These are phyloP conservation scores for Sophora flavescens DNA, from an alignment of 306 rosid genomes.

Conservation along the genomic window DNA sequence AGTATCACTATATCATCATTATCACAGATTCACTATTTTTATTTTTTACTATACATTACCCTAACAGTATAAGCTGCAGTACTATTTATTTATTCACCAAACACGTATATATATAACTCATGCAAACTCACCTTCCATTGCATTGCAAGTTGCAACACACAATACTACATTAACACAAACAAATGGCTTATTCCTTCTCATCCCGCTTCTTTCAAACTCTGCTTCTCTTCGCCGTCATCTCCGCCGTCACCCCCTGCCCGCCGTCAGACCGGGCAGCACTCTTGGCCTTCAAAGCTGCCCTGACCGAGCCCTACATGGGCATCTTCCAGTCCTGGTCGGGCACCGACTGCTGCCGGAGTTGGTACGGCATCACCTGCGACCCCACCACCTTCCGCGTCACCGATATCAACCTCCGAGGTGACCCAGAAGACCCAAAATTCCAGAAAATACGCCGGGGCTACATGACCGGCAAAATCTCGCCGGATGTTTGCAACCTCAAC, in stretches of 20 bases:
- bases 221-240: constrained; percentile 48
- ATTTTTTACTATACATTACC: background rate
- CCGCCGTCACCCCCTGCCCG: constrained; percentile 65
- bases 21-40: too few relatives aligned
- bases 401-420: constrained; percentile 87
- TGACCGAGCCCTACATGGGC: constrained; percentile 77
- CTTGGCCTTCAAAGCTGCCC: constrained; percentile 63
- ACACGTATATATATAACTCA: constrained; percentile 36
- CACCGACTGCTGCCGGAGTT: constrained; percentile 66
- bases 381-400: constrained; percentile 66
- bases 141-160: background rate
- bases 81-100: background rate
- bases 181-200: constrained; percentile 37
- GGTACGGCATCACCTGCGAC: constrained; percentile 85
- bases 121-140: constrained; percentile 21
- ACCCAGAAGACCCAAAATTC: constrained; percentile 77
- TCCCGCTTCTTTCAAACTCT: constrained; percentile 39
- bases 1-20: background rate
- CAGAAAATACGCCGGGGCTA: constrained; percentile 65
- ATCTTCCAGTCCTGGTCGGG: constrained; percentile 79
- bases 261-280: constrained; percentile 82
- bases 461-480: constrained; percentile 80
- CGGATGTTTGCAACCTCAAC: constrained; percentile 70
- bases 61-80: background rate
- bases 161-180: background rate